phyloP scores from a whole-genome alignment of 257 asterid species.

The Fraxinus quadrangulata region DNA sequence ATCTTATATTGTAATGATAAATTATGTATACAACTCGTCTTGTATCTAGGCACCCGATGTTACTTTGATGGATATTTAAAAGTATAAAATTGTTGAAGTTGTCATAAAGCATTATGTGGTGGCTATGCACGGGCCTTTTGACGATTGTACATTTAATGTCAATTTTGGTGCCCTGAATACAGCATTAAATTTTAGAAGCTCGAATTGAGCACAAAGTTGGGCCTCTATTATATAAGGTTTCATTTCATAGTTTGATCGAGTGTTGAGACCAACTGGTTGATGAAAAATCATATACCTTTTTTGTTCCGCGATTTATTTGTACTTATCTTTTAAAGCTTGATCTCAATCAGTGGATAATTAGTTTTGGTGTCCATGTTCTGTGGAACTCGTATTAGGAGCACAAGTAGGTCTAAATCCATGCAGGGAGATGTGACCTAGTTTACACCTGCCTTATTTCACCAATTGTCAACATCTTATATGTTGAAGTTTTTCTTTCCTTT shows the following conservation, averaged over 20 bases:
- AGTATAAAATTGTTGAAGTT: conserved; percentile 1
- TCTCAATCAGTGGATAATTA: neutral
- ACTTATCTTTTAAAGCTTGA: neutral
- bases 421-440: neutral
- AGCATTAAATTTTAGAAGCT: neutral
- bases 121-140: neutral
- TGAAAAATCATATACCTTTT: neutral
- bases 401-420: conserved; percentile 8
- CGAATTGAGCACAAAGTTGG: neutral
- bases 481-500: conserved; percentile 1
- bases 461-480: conserved; percentile 6
- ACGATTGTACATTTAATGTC: neutral
- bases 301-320: neutral
- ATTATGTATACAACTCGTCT: conserved; percentile 1
- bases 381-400: neutral
- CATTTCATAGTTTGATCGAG: neutral
- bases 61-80: conserved; percentile 11
- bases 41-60: neutral
- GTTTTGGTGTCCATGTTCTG: neutral
- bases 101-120: conserved; percentile 11
- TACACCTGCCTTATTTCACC: conserved; percentile 1
- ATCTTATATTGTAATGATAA: neutral
- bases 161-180: neutral
- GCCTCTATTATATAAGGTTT: neutral
- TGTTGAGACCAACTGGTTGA: conserved; percentile 6